These are phyloP conservation scores for Dittrichia graveolens DNA, from an alignment of 129 eudicot species.

Conservation along the genomic window DNA sequence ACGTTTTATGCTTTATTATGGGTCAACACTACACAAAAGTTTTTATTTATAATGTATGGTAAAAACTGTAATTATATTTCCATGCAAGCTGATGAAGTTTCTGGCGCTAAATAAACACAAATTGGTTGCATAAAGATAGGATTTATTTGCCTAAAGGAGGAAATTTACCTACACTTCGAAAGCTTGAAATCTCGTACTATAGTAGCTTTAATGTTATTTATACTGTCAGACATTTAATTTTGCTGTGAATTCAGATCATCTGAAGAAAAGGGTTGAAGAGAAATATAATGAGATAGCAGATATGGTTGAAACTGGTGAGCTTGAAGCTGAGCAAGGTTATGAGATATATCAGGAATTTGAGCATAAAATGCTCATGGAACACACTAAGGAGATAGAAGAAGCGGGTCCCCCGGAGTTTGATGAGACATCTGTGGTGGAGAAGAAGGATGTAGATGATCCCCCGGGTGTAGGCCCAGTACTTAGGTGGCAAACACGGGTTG, in stretches of 20 bases:
- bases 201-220: not conserved
- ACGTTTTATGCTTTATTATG: not conserved
- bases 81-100: not conserved
- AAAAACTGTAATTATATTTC: not conserved
- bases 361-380: slow-evolving; percentile 68
- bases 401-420: slow-evolving; percentile 61
- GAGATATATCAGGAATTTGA: slow-evolving; percentile 74
- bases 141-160: not conserved
- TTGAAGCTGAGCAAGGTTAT: slow-evolving; percentile 69
- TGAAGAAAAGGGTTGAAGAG: slow-evolving; percentile 66
- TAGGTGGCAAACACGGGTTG: slow-evolving; percentile 87
- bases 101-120: not conserved
- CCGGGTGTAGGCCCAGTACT: slow-evolving; percentile 92
- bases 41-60: not conserved
- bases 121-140: not conserved
- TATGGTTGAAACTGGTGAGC: slow-evolving; percentile 74
- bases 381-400: slow-evolving; percentile 56
- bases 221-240: not conserved
- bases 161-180: not conserved
- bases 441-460: slow-evolving; percentile 68
- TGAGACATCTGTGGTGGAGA: slow-evolving; percentile 40
- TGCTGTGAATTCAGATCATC: slow-evolving; percentile 52
- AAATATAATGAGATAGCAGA: slow-evolving; percentile 72
- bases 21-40: not conserved
- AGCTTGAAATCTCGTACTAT: not conserved